Evolutionary conservation across 495 filamentous ascomycete genomes (phyloP).

Genomic region (Tetracladium marchalianum): DNA sequence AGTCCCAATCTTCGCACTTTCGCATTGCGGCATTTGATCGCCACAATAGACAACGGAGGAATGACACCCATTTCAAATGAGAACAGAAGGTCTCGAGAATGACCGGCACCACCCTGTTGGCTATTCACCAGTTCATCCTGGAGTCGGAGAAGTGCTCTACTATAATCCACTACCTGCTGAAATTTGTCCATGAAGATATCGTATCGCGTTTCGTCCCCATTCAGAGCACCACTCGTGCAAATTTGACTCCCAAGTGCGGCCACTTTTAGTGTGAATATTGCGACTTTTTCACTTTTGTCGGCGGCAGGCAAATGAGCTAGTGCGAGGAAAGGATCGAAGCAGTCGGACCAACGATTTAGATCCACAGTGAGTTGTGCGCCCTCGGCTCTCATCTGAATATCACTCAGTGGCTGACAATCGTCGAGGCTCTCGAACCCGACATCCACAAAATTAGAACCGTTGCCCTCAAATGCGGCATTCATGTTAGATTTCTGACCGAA

Average conservation of each 20-base stretch:
- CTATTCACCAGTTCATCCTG: background rate
- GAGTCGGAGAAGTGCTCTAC: background rate
- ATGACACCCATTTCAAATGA: conserved; percentile 27
- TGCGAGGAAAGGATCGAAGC: conserved; percentile 8
- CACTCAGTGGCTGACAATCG: background rate
- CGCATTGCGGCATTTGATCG: conserved; percentile 33
- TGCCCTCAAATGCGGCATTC: background rate
- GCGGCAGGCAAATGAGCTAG: background rate
- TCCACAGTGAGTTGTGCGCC: background rate
- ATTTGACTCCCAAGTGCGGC: conserved; percentile 3
- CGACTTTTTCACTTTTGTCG: background rate
- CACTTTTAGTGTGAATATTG: conserved; percentile 5
- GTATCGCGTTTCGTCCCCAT: conserved; percentile 5
- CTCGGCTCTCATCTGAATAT: conserved; percentile 1
- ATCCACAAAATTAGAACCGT: background rate
- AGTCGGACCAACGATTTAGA: conserved; percentile 6
- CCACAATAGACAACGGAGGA: conserved; percentile 25
- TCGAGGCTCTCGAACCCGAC: background rate
- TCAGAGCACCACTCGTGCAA: conserved; percentile 1
- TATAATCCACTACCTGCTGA: conserved; percentile 4
- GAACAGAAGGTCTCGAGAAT: background rate
- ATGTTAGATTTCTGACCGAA: conserved; percentile 4
- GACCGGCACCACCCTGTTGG: background rate
- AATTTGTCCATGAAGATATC: conserved; percentile 13
- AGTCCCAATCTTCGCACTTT: conserved; percentile 30